phyloP scores from a whole-genome alignment of 441 rosid species.

The Pelargonium citronellum region DNA sequence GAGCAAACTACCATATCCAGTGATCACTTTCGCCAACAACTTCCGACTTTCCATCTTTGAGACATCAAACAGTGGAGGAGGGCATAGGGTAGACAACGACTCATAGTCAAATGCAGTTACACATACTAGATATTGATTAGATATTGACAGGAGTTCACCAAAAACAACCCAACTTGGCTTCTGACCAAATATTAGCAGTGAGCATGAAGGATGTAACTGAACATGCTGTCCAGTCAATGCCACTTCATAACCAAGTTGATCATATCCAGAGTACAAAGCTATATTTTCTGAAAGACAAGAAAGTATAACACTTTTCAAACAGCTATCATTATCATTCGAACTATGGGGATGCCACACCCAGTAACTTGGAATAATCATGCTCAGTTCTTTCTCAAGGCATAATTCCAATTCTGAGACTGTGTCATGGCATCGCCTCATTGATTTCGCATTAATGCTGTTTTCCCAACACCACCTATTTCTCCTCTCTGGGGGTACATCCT shows the following conservation, averaged over 20 bases:
- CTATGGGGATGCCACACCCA: constrained; percentile 63
- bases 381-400: constrained; percentile 61
- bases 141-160: constrained; percentile 57
- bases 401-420: constrained; percentile 60
- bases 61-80: constrained; percentile 64
- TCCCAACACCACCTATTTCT: constrained; percentile 91
- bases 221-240: constrained; percentile 61
- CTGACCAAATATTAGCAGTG: constrained; percentile 61
- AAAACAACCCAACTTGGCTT: constrained; percentile 92
- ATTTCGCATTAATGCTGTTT: constrained; percentile 84
- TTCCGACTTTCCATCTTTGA: constrained; percentile 41
- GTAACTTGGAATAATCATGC: constrained; percentile 42
- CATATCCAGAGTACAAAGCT: constrained; percentile 79
- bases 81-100: constrained; percentile 42
- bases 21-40: constrained; percentile 49
- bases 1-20: constrained; percentile 50
- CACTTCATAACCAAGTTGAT: constrained; percentile 81
- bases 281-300: constrained; percentile 74
- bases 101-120: constrained; percentile 80
- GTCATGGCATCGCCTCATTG: constrained; percentile 82
- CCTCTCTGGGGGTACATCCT: constrained; percentile 35
- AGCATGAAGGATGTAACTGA: constrained; percentile 82
- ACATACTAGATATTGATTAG: constrained; percentile 70
- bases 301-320: constrained; percentile 56
- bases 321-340: constrained; percentile 34